These are phyloP conservation scores for Fusarium temperatum DNA, from an alignment of 2,329 filamentous ascomycete genomes.

Conservation along the genomic window DNA sequence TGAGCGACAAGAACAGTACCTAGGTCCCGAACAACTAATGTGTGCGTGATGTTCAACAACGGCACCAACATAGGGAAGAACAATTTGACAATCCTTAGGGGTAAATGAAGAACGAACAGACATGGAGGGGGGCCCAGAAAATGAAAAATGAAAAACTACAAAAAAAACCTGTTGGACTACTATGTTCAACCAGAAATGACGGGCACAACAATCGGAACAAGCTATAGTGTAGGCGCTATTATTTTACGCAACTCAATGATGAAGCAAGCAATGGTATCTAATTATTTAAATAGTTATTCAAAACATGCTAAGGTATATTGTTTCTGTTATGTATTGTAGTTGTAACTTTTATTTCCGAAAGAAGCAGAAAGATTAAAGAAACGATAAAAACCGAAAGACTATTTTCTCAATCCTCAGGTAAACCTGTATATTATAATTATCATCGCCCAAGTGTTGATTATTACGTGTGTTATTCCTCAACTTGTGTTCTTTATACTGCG, in stretches of 20 bases:
- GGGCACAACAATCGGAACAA: background rate
- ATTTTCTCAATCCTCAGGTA: background rate
- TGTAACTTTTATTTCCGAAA: background rate
- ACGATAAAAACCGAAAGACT: background rate
- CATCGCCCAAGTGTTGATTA: background rate
- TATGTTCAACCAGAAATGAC: background rate
- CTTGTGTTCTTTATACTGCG: too few species aligned
- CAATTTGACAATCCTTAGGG: background rate
- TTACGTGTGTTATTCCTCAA: too few species aligned
- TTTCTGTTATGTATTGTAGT: background rate
- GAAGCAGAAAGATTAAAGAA: background rate
- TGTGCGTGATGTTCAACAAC: background rate
- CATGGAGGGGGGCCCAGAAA: background rate
- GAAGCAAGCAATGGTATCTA: background rate
- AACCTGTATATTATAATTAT: background rate
- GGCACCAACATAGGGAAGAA: background rate
- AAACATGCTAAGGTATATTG: slow-evolving; percentile 2
- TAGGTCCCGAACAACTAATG: background rate
- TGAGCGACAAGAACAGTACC: background rate
- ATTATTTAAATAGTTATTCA: background rate
- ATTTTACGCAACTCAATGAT: background rate
- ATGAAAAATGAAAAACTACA: too few species aligned
- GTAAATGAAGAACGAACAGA: background rate
- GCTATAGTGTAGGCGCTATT: background rate
- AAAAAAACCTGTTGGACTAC: background rate